Conservation (phyloP, 2,329 filamentous ascomycete genomes). For the Aspergillus pseudoviridinutans region DNA sequence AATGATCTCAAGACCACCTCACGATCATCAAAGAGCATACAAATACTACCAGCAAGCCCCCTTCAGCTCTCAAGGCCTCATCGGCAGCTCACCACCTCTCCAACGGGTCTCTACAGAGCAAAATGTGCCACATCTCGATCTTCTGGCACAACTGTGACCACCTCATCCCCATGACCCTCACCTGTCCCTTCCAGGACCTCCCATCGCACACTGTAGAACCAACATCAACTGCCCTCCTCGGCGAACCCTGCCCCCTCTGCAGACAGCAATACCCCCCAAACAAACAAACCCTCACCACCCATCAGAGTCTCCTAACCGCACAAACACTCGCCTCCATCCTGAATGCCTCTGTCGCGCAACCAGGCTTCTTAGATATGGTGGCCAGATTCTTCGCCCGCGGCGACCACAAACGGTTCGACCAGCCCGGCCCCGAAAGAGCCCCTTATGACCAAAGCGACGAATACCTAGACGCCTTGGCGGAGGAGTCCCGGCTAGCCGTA, state of each 20-base stretch:
- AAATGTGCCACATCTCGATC: conserved; percentile 3
- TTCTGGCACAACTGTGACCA: conserved; percentile 4
- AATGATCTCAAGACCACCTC: background rate
- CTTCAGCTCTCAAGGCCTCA: background rate
- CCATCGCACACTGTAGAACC: background rate
- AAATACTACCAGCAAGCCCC: background rate
- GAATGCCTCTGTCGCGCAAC: background rate
- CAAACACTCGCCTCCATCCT: conserved; percentile 3
- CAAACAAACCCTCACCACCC: background rate
- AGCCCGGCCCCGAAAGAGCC: background rate
- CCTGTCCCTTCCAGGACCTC: background rate
- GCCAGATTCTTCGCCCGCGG: conserved; percentile 11
- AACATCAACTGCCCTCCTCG: background rate
- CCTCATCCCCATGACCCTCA: background rate
- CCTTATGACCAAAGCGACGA: background rate
- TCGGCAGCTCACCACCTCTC: background rate
- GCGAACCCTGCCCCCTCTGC: conserved; percentile 5
- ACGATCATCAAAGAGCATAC: background rate
- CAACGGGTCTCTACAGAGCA: background rate
- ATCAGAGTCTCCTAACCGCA: background rate
- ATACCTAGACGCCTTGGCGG: background rate
- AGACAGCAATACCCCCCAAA: background rate
- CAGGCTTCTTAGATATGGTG: conserved; percentile 2
- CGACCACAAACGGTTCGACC: conserved; percentile 7
- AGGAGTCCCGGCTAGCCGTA: background rate